These are phyloP conservation scores for Metschnikowia matae DNA, from an alignment of 805 yeast species.

Conservation along the genomic window DNA sequence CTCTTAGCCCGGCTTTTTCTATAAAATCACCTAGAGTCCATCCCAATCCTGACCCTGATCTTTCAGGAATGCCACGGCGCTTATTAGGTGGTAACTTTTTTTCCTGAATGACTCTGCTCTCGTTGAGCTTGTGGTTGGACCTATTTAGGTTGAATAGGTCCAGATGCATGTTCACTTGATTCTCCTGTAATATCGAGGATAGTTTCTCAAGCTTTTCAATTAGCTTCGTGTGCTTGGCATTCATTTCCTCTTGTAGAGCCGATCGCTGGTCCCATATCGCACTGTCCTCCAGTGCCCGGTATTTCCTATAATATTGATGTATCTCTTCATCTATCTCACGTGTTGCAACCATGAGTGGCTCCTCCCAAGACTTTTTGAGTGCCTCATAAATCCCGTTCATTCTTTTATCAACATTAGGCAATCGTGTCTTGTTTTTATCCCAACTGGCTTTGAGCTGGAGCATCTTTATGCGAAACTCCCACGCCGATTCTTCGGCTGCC, in stretches of 20 bases:
- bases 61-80: slow-evolving; percentile 20
- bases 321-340: slow-evolving; percentile 13
- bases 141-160: slow-evolving; percentile 25
- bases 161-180: slow-evolving; percentile 31
- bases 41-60: slow-evolving; percentile 26
- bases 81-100: neutral
- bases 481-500: slow-evolving; percentile 29
- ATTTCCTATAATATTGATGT: slow-evolving; percentile 13
- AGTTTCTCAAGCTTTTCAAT: slow-evolving; percentile 14
- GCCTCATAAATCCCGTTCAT: neutral
- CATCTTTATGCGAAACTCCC: slow-evolving; percentile 29
- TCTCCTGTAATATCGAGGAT: slow-evolving; percentile 5
- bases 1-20: slow-evolving; percentile 19
- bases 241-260: slow-evolving; percentile 15
- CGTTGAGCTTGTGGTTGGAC: slow-evolving; percentile 3
- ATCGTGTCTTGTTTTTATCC: slow-evolving; percentile 8
- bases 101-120: neutral
- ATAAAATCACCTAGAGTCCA: slow-evolving; percentile 32
- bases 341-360: slow-evolving; percentile 11
- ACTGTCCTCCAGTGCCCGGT: slow-evolving; percentile 10
- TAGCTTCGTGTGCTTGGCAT: slow-evolving; percentile 16
- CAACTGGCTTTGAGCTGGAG: slow-evolving; percentile 8
- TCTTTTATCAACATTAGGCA: neutral
- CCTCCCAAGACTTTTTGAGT: slow-evolving; percentile 11
- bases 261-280: slow-evolving; percentile 12